phyloP scores from a whole-genome alignment of 176 grass and related monocot species.

The Pharus latifolius region DNA sequence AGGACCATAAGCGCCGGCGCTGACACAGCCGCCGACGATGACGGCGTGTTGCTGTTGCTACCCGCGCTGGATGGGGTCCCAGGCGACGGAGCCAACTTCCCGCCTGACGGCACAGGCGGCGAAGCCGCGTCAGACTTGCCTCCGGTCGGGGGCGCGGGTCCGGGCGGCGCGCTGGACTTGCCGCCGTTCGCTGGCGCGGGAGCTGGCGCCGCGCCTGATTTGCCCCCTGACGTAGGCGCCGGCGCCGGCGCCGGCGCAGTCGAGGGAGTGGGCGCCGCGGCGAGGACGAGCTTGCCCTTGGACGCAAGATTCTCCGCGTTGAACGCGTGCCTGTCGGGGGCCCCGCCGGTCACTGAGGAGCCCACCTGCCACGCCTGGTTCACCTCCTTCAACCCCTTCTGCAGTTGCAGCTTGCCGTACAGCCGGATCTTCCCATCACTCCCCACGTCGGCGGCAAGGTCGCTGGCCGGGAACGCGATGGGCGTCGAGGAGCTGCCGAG shows the following conservation, averaged over 20 bases:
- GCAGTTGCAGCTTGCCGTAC: conserved; percentile 59
- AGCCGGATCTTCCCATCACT: conserved; percentile 45
- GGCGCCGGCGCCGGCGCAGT: not conserved
- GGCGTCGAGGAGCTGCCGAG: not conserved
- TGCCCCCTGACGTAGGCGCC: not conserved
- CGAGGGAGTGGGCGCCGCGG: not conserved
- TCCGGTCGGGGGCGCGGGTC: too few species aligned
- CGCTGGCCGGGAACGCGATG: conserved; percentile 37
- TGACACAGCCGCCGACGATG: not conserved
- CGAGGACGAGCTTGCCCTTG: conserved; percentile 34
- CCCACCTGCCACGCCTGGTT: conserved; percentile 93
- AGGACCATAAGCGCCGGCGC: not conserved
- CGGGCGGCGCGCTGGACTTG: too few species aligned
- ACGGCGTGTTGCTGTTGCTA: not conserved
- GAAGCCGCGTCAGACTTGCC: too few species aligned
- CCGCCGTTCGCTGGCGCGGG: too few species aligned
- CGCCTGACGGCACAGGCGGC: not conserved
- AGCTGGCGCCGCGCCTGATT: too few species aligned
- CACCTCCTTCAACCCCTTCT: conserved; percentile 11
- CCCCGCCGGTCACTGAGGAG: conserved; percentile 24
- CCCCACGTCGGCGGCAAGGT: conserved; percentile 34
- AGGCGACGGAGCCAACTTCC: not conserved
- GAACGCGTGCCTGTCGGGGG: conserved; percentile 46
- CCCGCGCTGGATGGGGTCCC: not conserved
- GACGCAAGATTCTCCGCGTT: conserved; percentile 26